These are phyloP conservation scores for Acacia concinna DNA, from an alignment of 331 rosid species.

Conservation along the genomic window DNA sequence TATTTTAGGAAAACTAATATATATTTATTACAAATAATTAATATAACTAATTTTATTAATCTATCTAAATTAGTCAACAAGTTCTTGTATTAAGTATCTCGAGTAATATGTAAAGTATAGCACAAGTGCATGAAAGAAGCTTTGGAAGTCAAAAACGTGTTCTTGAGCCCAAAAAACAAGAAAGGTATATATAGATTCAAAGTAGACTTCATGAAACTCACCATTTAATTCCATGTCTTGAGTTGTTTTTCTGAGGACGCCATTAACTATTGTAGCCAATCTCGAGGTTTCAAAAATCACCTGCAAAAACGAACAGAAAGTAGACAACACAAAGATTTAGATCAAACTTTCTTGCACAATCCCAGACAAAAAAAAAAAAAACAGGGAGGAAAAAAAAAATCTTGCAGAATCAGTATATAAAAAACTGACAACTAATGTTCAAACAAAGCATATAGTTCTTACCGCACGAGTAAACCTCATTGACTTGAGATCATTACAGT, in stretches of 20 bases:
- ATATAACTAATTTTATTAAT: too few species aligned
- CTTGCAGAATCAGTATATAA: background rate
- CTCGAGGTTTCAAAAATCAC: conserved; percentile 96
- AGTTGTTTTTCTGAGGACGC: conserved; percentile 90
- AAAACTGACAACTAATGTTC: conserved; percentile 7
- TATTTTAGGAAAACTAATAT: too few species aligned
- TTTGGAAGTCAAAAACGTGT: conserved; percentile 29
- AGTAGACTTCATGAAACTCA: conserved; percentile 35
- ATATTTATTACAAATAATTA: too few species aligned
- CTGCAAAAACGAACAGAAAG: conserved; percentile 41
- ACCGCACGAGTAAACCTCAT: conserved; percentile 97
- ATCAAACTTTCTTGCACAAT: conserved; percentile 8
- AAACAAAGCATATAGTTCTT: conserved; percentile 29
- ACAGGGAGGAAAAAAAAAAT: background rate
- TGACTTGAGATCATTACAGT: conserved; percentile 70
- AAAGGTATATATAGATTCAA: background rate
- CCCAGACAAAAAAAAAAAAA: background rate
- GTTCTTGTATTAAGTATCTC: too few species aligned
- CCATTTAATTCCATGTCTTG: conserved; percentile 93
- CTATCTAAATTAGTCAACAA: too few species aligned
- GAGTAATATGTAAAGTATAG: background rate
- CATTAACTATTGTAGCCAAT: conserved; percentile 93
- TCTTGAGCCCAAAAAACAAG: conserved; percentile 59
- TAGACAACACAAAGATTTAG: background rate
- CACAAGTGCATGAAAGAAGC: conserved; percentile 36